Conservation (phyloP, 306 rosid species). For the Quercus alba region DNA sequence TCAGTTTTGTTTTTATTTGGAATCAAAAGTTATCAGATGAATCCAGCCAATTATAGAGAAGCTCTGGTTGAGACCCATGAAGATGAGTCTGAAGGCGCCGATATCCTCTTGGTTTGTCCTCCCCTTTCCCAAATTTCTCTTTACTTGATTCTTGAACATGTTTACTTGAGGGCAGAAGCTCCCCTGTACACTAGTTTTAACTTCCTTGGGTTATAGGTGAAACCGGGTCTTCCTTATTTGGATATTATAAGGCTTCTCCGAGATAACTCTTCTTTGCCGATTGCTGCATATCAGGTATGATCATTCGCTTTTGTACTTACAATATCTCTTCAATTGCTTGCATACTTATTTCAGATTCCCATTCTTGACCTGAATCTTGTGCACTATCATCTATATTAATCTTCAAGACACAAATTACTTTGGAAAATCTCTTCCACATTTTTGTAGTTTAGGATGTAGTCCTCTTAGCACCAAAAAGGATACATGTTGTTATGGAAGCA, state of each 20-base stretch:
- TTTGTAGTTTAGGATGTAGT: not conserved
- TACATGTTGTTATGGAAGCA: not conserved
- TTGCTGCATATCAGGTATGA: constrained; percentile 95
- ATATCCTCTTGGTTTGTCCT: constrained; percentile 87
- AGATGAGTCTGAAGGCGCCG: constrained; percentile 96
- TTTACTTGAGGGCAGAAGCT: constrained; percentile 11
- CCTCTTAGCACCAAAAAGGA: not conserved
- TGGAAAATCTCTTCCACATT: not conserved
- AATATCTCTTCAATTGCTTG: not conserved
- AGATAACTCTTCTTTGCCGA: constrained; percentile 78
- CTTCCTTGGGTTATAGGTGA: constrained; percentile 60
- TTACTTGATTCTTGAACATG: not conserved
- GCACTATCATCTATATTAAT: not conserved
- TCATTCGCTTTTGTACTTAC: not conserved
- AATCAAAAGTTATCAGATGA: constrained; percentile 84
- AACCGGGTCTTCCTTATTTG: constrained; percentile 93
- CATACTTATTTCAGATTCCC: not conserved
- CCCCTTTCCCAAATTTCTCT: not conserved
- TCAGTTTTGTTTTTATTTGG: constrained; percentile 35
- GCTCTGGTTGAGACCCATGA: constrained; percentile 78
- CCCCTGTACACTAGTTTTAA: not conserved
- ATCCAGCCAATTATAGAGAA: constrained; percentile 93
- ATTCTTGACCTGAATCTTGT: not conserved
- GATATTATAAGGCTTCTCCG: constrained; percentile 86
- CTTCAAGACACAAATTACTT: not conserved